phyloP scores from a whole-genome alignment of 1,284 basidiomycete genomes.

The Rhodotorula sp. region DNA sequence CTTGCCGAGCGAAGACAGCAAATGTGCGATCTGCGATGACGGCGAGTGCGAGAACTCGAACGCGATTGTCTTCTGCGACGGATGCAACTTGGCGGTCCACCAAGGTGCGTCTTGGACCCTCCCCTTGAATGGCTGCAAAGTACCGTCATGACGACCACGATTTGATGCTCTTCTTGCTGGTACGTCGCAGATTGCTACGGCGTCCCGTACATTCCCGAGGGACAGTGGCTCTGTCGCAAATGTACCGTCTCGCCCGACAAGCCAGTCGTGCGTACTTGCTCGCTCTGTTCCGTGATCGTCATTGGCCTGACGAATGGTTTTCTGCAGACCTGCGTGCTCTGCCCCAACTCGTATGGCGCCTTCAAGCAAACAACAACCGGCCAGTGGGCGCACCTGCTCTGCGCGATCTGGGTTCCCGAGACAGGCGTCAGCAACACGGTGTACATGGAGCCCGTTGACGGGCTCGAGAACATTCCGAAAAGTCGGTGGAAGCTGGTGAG shows the following conservation, averaged over 20 bases:
- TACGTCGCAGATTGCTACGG: conserved; percentile 83
- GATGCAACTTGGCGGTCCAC: conserved; percentile 97
- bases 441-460: conserved; percentile 98
- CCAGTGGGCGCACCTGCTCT: conserved; percentile 94
- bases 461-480: conserved; percentile 82
- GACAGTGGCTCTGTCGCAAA: conserved; percentile 98
- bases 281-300: too few relatives aligned
- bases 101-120: conserved; percentile 65
- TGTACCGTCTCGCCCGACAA: conserved; percentile 97
- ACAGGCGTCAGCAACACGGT: conserved; percentile 89
- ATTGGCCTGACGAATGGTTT: not conserved
- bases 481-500: conserved; percentile 89
- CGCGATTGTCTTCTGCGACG: conserved; percentile 99
- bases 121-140: too few relatives aligned
- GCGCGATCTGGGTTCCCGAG: conserved; percentile 97
- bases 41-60: conserved; percentile 98
- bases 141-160: too few relatives aligned
- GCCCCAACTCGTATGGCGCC: conserved; percentile 94
- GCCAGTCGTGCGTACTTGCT: conserved; percentile 65
- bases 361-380: conserved; percentile 95
- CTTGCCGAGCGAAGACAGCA: conserved; percentile 85
- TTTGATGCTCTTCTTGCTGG: too few relatives aligned
- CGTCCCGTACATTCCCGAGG: conserved; percentile 98
- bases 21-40: conserved; percentile 96
- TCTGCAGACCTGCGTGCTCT: conserved; percentile 79